Conservation (phyloP, 371 early-diverging fungal species). For the Edhazardia aedis region DNA sequence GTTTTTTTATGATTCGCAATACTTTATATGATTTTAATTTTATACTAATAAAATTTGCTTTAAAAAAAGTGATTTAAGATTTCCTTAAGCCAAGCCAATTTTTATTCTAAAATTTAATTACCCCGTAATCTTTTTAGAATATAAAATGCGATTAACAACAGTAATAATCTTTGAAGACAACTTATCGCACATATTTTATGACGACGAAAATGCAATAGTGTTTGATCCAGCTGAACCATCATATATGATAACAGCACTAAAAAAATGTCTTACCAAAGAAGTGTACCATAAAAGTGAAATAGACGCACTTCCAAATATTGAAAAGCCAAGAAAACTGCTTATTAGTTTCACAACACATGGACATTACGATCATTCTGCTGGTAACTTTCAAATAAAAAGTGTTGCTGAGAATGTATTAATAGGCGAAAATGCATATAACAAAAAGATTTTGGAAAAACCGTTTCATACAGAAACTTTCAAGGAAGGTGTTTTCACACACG, state of each 20-base stretch:
- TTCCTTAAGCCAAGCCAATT: no score
- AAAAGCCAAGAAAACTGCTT: conserved; percentile 8
- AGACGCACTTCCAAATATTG: not conserved
- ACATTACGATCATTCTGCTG: conserved; percentile 39
- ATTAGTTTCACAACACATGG: conserved; percentile 40
- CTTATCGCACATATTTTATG: conserved; percentile 26
- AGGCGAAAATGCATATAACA: conserved; percentile 6
- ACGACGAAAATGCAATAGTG: conserved; percentile 13
- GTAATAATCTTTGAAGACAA: conserved; percentile 21
- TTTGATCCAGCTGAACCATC: conserved; percentile 18
- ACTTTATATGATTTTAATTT: no score
- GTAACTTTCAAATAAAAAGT: conserved; percentile 22
- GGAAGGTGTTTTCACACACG: no score
- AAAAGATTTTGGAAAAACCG: conserved; percentile 3
- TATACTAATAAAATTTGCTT: no score
- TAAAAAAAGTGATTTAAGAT: no score
- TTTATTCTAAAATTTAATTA: no score
- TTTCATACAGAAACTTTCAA: conserved; percentile 9
- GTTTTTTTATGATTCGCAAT: no score
- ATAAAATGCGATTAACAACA: conserved; percentile 7
- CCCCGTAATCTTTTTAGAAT: no score
- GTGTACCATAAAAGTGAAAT: conserved; percentile 13
- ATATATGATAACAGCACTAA: conserved; percentile 9
- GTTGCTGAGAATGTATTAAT: conserved; percentile 12
- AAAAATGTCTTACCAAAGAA: conserved; percentile 3